Evolutionary conservation across 106 monocot genomes (phyloP).

Genomic region (Allium fistulosum): DNA sequence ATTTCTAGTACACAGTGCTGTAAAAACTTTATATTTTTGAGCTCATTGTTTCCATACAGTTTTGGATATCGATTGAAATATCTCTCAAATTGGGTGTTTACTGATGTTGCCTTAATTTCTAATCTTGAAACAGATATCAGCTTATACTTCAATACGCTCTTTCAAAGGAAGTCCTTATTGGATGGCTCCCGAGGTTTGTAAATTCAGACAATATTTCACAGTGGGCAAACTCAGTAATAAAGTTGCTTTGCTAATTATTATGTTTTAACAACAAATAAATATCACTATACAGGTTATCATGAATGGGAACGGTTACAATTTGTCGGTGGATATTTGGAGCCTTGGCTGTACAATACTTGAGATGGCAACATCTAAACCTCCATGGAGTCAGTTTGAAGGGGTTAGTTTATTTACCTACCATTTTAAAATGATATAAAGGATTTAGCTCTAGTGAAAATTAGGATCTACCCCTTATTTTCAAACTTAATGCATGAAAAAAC

Average conservation of each 20-base stretch:
- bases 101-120: background rate
- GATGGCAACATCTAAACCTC: slow-evolving; percentile 94
- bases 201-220: background rate
- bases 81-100: no score
- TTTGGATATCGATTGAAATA: no score
- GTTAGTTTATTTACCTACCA: slow-evolving; percentile 21
- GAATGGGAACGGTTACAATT: slow-evolving; percentile 74
- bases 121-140: slow-evolving; percentile 54
- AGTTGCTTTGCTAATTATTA: background rate
- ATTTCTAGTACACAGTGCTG: no score
- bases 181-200: slow-evolving; percentile 97
- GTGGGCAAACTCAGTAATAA: background rate
- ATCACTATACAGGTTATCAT: slow-evolving; percentile 64
- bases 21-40: no score
- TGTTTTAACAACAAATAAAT: background rate
- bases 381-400: slow-evolving; percentile 85
- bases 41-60: no score
- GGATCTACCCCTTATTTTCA: no score
- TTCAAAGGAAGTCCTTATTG: slow-evolving; percentile 99
- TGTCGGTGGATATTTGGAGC: slow-evolving; percentile 97
- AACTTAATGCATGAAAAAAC: no score
- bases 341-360: slow-evolving; percentile 94
- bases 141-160: slow-evolving; percentile 68
- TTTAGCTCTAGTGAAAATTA: no score
- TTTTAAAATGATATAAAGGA: no score